Conservation (phyloP, 2,329 filamentous ascomycete species). For the Chlorencoelia australis region DNA sequence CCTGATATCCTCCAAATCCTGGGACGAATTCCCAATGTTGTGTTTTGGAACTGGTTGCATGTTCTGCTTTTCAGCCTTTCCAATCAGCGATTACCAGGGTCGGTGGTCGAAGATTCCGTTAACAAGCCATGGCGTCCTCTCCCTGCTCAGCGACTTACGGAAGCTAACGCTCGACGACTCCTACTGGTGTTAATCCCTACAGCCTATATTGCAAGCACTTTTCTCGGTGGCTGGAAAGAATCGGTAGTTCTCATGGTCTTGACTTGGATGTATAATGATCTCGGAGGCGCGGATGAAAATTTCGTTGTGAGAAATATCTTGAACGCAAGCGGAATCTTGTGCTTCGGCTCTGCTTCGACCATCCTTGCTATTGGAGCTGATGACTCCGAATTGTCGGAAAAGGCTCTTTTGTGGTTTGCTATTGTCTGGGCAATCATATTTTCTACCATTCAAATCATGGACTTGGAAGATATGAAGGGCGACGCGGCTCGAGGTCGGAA, state of each 20-base stretch:
- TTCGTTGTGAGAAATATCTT: constrained; percentile 1
- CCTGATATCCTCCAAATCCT: not conserved
- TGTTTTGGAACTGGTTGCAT: constrained; percentile 15
- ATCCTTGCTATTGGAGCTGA: no score
- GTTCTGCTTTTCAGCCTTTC: constrained; percentile 23
- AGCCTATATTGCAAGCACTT: not conserved
- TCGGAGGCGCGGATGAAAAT: constrained; percentile 4
- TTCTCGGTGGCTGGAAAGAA: not conserved
- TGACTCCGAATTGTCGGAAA: no score
- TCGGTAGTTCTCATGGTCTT: not conserved
- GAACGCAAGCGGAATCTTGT: not conserved
- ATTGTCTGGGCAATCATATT: constrained; percentile 3
- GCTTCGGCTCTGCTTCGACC: not conserved
- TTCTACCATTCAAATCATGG: constrained; percentile 23
- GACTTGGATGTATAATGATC: constrained; percentile 3
- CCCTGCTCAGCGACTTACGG: constrained; percentile 22
- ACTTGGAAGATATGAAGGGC: constrained; percentile 23
- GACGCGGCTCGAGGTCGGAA: constrained; percentile 17
- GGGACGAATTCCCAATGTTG: not conserved
- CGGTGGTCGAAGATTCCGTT: constrained; percentile 22
- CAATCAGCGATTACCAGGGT: constrained; percentile 22
- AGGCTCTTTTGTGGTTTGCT: no score
- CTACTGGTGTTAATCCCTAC: constrained; percentile 1
- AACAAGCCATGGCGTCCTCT: constrained; percentile 27
- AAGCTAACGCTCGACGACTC: constrained; percentile 12